Evolutionary conservation across 1,284 basidiomycete genomes (phyloP), one percentile per base, ranked within the genome.

Genomic region (Schizophyllum commune): DNA sequence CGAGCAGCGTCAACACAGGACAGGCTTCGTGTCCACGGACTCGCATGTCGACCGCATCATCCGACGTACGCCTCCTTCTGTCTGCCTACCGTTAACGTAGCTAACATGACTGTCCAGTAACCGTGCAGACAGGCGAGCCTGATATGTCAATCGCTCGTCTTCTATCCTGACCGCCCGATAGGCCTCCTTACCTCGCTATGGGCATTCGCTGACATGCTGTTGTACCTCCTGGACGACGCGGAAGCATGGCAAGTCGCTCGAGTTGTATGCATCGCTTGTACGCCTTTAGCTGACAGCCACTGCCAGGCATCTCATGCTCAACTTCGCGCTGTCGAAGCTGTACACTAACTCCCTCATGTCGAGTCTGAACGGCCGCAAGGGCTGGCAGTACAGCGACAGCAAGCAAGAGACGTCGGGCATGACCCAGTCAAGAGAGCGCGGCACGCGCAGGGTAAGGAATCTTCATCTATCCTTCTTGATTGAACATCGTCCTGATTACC

Each of bases 271-370:
- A 47, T 17, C 17, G 3, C 9, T 8, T 3, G 39, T 47, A 11
- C 13, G 2, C 39, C 27, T 3, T 47, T 47, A 2, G 39, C 39
- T 47, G 13, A 47, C 17, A 3, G 39, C 39, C 4, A 17, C 17
- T 47, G 2, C 9, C 8, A 22, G 27, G 39, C 56, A 61, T 27
- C 47, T 52, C 20, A 59, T 59, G 22, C 52, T 59, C 52, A 59
- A 66, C 39, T 58, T 66, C 47, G 60, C 62, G 17, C 62, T 66
- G 19, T 63, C 63, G 13, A 64, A 66, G 22, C 55, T 65, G 5
- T 66, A 66, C 53, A 59, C 59, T 8, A 66, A 66, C 58, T 66
- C 63, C 56, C 59, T 66, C 1, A 32, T 66, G 54, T 65, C 63
- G 6, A 65, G 63, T 20, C 61, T 66, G 17, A 66, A 66, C 60